Conservation (phyloP, 75 land plant species). For the Gnetum montanum region DNA sequence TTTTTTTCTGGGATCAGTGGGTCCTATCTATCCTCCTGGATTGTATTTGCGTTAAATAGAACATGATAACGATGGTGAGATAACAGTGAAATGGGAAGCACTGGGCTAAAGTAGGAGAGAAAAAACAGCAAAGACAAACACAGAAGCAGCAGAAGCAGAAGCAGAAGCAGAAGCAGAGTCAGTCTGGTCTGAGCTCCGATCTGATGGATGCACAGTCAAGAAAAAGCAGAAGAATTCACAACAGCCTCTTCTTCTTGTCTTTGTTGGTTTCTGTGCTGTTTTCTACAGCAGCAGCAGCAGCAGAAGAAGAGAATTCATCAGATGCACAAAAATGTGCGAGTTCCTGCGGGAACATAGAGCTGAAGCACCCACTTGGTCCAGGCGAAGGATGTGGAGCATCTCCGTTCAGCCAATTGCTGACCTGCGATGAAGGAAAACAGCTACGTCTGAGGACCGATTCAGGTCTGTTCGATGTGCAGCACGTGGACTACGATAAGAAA, state of each 20-base stretch:
- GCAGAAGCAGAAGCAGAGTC: background rate
- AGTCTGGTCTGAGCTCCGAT: background rate
- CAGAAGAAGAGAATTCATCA: background rate
- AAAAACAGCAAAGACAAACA: too few species aligned
- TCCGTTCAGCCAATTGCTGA: slow-evolving; percentile 1
- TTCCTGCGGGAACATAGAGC: background rate
- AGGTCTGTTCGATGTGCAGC: slow-evolving; percentile 3
- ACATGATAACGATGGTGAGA: too few species aligned
- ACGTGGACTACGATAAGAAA: background rate
- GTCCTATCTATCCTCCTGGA: too few species aligned
- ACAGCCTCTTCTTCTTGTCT: background rate
- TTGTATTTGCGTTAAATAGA: too few species aligned
- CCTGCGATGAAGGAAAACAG: background rate
- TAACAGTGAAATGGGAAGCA: too few species aligned
- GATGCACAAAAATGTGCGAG: background rate
- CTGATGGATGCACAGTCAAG: background rate
- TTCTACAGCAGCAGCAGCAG: background rate
- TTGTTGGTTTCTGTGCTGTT: background rate
- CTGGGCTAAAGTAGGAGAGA: too few species aligned
- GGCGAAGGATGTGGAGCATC: slow-evolving; percentile 1
- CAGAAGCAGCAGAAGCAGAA: too few species aligned
- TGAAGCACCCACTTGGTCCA: slow-evolving; percentile 5
- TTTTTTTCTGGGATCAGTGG: too few species aligned
- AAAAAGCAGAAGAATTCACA: background rate
- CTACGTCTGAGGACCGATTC: slow-evolving; percentile 1